A percentile compares a stretch with the other conserved stretches of the same genome.
These are phyloP conservation scores for Akebia trifoliata DNA, from an alignment of 164 flowering plant genomes.

Conservation along the genomic window DNA sequence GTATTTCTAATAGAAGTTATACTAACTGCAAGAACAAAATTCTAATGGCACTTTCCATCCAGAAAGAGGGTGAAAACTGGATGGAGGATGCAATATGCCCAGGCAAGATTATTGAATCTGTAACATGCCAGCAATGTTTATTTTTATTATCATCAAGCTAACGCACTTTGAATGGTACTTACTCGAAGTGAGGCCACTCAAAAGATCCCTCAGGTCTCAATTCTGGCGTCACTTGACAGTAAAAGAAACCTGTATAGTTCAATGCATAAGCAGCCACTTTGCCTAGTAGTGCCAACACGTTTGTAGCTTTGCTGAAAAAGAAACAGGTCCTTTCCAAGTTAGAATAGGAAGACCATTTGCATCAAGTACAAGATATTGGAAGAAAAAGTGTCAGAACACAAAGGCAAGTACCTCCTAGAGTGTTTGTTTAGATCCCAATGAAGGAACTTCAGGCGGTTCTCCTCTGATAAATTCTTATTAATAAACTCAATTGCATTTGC, in stretches of 20 bases:
- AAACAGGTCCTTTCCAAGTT: background rate
- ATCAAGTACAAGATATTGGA: too few species aligned
- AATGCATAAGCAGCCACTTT: constrained; percentile 65
- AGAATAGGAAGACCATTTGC: too few species aligned
- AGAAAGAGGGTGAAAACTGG: too few species aligned
- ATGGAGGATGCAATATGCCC: too few species aligned
- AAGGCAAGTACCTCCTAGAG: constrained; percentile 51
- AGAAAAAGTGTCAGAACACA: background rate
- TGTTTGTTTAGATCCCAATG: constrained; percentile 88
- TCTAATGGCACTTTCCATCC: too few species aligned
- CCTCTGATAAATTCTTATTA: constrained; percentile 56
- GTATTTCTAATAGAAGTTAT: too few species aligned
- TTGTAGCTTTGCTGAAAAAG: constrained; percentile 59
- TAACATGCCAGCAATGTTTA: too few species aligned
- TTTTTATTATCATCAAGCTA: too few species aligned
- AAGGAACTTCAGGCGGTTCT: constrained; percentile 67
- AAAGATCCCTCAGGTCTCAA: constrained; percentile 28
- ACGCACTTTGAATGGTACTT: too few species aligned
- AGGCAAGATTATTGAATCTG: too few species aligned
- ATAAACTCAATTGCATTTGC: constrained; percentile 71
- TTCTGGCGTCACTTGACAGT: constrained; percentile 47
- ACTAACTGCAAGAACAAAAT: too few species aligned
- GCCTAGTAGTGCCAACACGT: constrained; percentile 57
- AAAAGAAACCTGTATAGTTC: constrained; percentile 69
- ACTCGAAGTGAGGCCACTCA: constrained; percentile 35